phyloP scores from a whole-genome alignment of 2,329 filamentous ascomycete genomes.

The Fusarium chaquense region DNA sequence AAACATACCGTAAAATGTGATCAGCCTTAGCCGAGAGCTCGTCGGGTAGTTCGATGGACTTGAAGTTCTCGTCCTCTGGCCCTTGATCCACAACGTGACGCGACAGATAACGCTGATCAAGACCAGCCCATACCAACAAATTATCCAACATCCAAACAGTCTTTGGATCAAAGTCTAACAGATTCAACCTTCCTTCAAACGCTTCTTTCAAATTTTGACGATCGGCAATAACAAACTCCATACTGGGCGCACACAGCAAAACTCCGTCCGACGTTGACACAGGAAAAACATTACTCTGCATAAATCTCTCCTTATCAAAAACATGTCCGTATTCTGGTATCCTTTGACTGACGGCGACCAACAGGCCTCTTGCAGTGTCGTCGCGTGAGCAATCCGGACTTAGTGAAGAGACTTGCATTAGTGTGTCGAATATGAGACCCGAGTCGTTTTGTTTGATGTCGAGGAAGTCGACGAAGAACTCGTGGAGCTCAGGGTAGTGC shows the following conservation, averaged over 20 bases:
- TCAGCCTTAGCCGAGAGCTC: conserved; percentile 37
- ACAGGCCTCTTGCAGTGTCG: conserved; percentile 30
- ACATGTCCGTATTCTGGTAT: conserved; percentile 38
- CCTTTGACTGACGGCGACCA: conserved; percentile 31
- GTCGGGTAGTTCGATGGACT: conserved; percentile 32
- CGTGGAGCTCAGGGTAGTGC: conserved; percentile 38
- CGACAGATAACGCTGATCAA: conserved; percentile 40
- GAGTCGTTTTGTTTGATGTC: conserved; percentile 32
- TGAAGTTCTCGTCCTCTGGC: conserved; percentile 17
- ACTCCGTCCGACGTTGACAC: conserved; percentile 28
- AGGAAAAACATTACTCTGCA: conserved; percentile 31
- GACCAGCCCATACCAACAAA: conserved; percentile 36
- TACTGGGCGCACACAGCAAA: conserved; percentile 34
- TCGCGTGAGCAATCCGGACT: conserved; percentile 31
- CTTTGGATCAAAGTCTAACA: conserved; percentile 37
- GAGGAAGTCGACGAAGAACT: conserved; percentile 42
- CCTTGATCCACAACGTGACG: conserved; percentile 33
- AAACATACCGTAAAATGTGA: conserved; percentile 34
- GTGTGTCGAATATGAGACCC: conserved; percentile 34
- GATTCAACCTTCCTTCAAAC: conserved; percentile 31
- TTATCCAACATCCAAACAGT: conserved; percentile 41
- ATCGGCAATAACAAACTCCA: conserved; percentile 41
- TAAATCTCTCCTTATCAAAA: conserved; percentile 35
- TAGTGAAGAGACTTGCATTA: conserved; percentile 32
- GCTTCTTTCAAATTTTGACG: conserved; percentile 36